A percentile compares a stretch with the other conserved stretches of the same genome.
phyloP scores from a whole-genome alignment of 768 basidiomycete species.

The Tulasnella sp. region DNA sequence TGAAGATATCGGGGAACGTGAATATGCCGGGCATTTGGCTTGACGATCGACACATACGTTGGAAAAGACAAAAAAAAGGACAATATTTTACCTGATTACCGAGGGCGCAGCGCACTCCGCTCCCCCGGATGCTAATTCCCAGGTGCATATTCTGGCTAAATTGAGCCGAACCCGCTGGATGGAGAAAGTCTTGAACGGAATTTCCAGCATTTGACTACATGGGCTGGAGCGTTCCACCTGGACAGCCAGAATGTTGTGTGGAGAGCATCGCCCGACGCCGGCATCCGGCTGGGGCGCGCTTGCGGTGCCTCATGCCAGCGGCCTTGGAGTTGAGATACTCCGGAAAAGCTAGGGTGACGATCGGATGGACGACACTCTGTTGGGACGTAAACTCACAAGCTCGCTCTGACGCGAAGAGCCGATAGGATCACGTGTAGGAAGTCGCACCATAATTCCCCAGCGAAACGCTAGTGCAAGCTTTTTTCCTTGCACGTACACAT shows the following conservation, averaged over 20 bases:
- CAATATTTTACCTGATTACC: background rate
- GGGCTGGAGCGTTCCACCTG: background rate
- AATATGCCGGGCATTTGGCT: background rate
- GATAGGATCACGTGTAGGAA: background rate
- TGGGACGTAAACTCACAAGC: conserved; percentile 4
- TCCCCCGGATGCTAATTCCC: background rate
- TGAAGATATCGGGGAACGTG: background rate
- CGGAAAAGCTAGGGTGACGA: conserved; percentile 7
- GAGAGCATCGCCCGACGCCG: conserved; percentile 8
- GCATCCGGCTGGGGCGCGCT: background rate
- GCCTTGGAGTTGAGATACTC: background rate
- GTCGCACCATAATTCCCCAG: conserved; percentile 4
- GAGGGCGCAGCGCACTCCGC: background rate
- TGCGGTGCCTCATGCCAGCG: conserved; percentile 3
- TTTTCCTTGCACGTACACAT: conserved; percentile 8
- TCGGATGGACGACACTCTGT: background rate
- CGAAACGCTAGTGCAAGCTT: conserved; percentile 4
- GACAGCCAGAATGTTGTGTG: background rate
- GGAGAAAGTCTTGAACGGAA: background rate
- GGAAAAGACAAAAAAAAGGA: background rate
- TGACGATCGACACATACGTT: background rate
- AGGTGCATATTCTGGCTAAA: conserved; percentile 1
- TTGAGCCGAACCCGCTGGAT: background rate
- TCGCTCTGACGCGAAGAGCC: background rate
- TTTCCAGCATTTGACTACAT: background rate